Evolutionary conservation across 2,329 filamentous ascomycete species (phyloP), one percentile per base, ranked within the genome.

Genomic region (Colletotrichum ledebouriae): DNA sequence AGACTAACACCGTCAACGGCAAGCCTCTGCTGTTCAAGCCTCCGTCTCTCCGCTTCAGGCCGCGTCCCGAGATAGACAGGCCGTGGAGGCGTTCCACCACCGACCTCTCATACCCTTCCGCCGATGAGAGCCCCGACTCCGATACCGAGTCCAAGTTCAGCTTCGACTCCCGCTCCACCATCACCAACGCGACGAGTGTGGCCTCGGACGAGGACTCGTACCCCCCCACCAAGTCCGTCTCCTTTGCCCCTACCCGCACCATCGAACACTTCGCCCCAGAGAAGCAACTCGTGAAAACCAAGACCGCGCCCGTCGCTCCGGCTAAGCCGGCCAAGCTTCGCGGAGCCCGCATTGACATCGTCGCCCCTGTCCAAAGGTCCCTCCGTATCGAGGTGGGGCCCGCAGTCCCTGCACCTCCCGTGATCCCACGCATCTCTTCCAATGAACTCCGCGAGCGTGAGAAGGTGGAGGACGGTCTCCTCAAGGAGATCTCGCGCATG

Each of bases 181-280:
- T 70, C 55, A 71, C 70, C 4, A 59, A 55, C 56, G 70, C 70
- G n/a, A 71, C 70, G n/a, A 71, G 70, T 42, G 64, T 71, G 22
- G 65, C 63, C 2, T 63, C 63, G 12, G 63, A 58, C 6, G 65
- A 68, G 10, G 44, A 67, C 4, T 46, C 53, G 11, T 64, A 33
- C 39, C 59, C 60, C 60, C 59, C 60, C 60, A 49, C 17, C 41
- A 70, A 68, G 42, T 47, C 65, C 13, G 47, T 47, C 20, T 46
- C 60, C 12, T 42, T 34, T 12, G 52, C 60, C 39, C 33, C 60
- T 22, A 41, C 55, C 33, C 65, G 65, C 3, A 52, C 65, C 6
- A 41, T 50, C 52, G 15, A 55, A 20, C 11, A 39, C 52, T 13
- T 39, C 41, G 42, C 55, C 39, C 33, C 20, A 34, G 55, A 68